Percentiles rank a stretch among this genome's conserved stretches.
phyloP scores from a whole-genome alignment of 1,284 basidiomycete species.

The Pseudozyma hubeiensis region DNA sequence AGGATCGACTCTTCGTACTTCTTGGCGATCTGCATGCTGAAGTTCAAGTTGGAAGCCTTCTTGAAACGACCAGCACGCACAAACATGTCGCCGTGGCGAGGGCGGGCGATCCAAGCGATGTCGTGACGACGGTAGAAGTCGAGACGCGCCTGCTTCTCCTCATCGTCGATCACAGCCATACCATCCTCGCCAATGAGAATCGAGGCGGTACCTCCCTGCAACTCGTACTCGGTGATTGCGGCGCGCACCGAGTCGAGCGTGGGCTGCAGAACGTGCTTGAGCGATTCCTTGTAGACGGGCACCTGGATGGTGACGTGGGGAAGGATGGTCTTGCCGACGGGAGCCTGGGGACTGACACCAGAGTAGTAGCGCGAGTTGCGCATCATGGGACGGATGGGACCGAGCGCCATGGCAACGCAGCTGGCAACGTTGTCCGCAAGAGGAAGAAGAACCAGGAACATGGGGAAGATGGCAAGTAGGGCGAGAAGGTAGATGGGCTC shows the following conservation, averaged over 20 bases:
- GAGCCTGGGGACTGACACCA: constrained; percentile 65
- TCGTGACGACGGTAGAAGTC: constrained; percentile 80
- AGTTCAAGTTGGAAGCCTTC: constrained; percentile 91
- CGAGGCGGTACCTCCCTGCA: constrained; percentile 81
- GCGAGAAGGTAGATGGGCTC: constrained; percentile 24
- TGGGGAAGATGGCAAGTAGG: constrained; percentile 21
- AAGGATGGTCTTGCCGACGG: constrained; percentile 66
- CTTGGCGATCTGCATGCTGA: constrained; percentile 78
- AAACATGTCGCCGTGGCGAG: constrained; percentile 78
- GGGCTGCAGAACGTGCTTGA: constrained; percentile 73
- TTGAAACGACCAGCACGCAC: constrained; percentile 86
- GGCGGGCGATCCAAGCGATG: constrained; percentile 85
- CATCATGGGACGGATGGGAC: constrained; percentile 77
- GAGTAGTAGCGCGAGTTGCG: constrained; percentile 70
- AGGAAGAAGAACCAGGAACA: constrained; percentile 65
- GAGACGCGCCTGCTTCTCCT: constrained; percentile 77
- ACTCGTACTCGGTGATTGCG: constrained; percentile 86
- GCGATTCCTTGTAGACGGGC: constrained; percentile 79
- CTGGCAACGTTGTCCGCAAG: constrained; percentile 74
- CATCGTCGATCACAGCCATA: constrained; percentile 74
- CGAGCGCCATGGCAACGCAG: constrained; percentile 55
- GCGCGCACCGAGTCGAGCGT: constrained; percentile 83
- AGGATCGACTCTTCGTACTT: constrained; percentile 79
- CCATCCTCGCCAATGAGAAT: constrained; percentile 85
- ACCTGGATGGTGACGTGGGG: constrained; percentile 82